A percentile compares a stretch with the other conserved stretches of the same genome.
Evolutionary conservation across 2,329 filamentous ascomycete genomes (phyloP).

Genomic region (Cytospora piceicola): DNA sequence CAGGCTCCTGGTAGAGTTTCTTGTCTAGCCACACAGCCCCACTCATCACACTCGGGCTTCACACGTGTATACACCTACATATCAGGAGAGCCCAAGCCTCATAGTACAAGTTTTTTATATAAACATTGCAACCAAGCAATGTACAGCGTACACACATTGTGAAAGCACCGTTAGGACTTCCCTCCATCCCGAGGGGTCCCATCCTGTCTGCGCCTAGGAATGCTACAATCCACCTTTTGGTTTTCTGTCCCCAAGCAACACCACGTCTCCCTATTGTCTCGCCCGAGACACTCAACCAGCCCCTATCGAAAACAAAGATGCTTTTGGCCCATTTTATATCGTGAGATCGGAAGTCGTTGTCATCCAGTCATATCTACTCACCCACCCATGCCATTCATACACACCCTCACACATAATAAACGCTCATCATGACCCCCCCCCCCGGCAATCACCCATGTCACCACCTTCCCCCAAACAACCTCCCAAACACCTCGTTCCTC

Average conservation of each 20-base stretch:
- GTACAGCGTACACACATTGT: background rate
- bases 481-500: slow-evolving; percentile 27
- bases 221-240: background rate
- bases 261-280: too few species aligned
- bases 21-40: too few species aligned
- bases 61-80: too few species aligned
- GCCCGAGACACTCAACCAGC: background rate
- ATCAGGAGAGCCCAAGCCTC: background rate
- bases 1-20: too few species aligned
- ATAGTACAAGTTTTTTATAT: background rate
- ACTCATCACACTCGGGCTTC: too few species aligned
- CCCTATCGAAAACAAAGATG: background rate
- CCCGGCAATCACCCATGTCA: background rate
- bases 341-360: background rate
- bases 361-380: slow-evolving; percentile 19
- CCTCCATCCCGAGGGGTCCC: background rate
- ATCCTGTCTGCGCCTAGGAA: background rate
- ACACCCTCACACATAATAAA: background rate
- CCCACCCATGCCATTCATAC: background rate
- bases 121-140: background rate
- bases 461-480: slow-evolving; percentile 17
- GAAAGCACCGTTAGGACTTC: background rate
- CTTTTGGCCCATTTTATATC: background rate
- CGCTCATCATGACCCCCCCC: background rate
- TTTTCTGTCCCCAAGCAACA: background rate